A percentile compares a stretch with the other conserved stretches of the same genome.
Conservation (phyloP, 441 rosid genomes). For the Brassica balearica region DNA sequence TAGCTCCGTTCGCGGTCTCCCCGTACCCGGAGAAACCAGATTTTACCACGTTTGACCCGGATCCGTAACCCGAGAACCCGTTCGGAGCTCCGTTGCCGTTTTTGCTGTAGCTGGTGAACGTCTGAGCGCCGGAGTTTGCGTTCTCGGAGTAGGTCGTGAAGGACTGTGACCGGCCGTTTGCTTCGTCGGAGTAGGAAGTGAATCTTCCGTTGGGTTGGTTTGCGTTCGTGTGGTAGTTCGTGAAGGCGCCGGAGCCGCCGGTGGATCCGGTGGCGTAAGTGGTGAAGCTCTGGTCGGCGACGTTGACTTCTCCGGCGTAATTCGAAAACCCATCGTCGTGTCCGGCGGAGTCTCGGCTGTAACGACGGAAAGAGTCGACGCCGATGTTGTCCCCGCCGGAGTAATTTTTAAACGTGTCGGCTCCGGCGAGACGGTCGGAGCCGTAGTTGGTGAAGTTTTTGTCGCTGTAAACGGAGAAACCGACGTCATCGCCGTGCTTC, state of each 20-base stretch:
- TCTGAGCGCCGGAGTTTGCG: slow-evolving; percentile 69
- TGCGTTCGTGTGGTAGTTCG: slow-evolving; percentile 55
- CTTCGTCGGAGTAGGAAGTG: slow-evolving; percentile 62
- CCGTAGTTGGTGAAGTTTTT: slow-evolving; percentile 81
- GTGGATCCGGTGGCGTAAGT: slow-evolving; percentile 67
- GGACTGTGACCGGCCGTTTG: slow-evolving; percentile 56
- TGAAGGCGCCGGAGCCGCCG: slow-evolving; percentile 76
- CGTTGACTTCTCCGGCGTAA: slow-evolving; percentile 66
- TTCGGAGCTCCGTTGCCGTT: slow-evolving; percentile 68
- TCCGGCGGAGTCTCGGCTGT: slow-evolving; percentile 64
- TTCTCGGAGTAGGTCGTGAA: slow-evolving; percentile 59
- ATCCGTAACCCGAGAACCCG: slow-evolving; percentile 66
- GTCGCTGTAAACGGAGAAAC: slow-evolving; percentile 54
- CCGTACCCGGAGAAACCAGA: slow-evolving; percentile 76
- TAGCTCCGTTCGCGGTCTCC: slow-evolving; percentile 58
- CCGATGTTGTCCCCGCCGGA: slow-evolving; percentile 58
- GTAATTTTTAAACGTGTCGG: slow-evolving; percentile 67
- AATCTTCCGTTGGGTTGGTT: slow-evolving; percentile 73
- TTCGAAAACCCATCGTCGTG: slow-evolving; percentile 55
- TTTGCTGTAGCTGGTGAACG: slow-evolving; percentile 71
- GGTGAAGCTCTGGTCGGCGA: slow-evolving; percentile 77
- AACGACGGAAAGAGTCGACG: slow-evolving; percentile 69
- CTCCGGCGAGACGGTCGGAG: slow-evolving; percentile 50
- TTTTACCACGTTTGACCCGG: slow-evolving; percentile 66
- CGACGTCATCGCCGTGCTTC: slow-evolving; percentile 46